Conservation (phyloP, 805 yeast species). For the Starmerella riodocensis region DNA sequence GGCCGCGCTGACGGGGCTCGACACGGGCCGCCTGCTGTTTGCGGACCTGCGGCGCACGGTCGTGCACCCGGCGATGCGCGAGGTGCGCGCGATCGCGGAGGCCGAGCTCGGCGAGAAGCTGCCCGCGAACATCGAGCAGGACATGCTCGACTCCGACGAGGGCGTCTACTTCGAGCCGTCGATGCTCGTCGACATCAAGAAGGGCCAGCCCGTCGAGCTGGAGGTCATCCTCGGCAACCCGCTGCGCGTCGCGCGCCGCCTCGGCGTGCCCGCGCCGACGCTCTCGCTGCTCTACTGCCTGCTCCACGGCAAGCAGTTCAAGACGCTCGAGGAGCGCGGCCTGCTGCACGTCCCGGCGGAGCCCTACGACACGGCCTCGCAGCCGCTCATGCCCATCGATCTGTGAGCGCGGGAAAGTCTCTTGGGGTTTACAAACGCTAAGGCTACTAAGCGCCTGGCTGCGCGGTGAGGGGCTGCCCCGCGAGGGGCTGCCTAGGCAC, state of each 20-base stretch:
- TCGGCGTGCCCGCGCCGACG: slow-evolving; percentile 43
- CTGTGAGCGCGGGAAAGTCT: not conserved
- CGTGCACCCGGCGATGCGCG: slow-evolving; percentile 52
- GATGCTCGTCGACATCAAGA: slow-evolving; percentile 55
- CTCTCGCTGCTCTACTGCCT: slow-evolving; percentile 46
- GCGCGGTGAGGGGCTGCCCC: too few relatives aligned
- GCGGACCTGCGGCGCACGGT: slow-evolving; percentile 34
- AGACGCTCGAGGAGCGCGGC: slow-evolving; percentile 46
- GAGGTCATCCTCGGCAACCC: slow-evolving; percentile 63
- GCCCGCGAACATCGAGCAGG: slow-evolving; percentile 37
- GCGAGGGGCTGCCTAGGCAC: too few relatives aligned
- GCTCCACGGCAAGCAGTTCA: slow-evolving; percentile 47
- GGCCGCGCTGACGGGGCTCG: slow-evolving; percentile 45
- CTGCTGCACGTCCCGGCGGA: slow-evolving; percentile 32
- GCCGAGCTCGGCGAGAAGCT: slow-evolving; percentile 47
- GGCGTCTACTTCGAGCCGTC: slow-evolving; percentile 53
- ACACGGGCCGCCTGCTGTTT: slow-evolving; percentile 41
- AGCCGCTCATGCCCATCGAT: slow-evolving; percentile 4
- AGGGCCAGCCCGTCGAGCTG: slow-evolving; percentile 55
- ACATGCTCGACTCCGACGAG: slow-evolving; percentile 45
- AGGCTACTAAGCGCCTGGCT: too few relatives aligned
- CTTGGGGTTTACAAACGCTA: not conserved
- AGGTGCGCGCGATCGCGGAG: slow-evolving; percentile 50
- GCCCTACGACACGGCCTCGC: slow-evolving; percentile 5
- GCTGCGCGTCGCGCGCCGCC: slow-evolving; percentile 36